Evolutionary conservation across 1,139 yeast genomes (phyloP).

Genomic region (Petasospora rhodanensis): DNA sequence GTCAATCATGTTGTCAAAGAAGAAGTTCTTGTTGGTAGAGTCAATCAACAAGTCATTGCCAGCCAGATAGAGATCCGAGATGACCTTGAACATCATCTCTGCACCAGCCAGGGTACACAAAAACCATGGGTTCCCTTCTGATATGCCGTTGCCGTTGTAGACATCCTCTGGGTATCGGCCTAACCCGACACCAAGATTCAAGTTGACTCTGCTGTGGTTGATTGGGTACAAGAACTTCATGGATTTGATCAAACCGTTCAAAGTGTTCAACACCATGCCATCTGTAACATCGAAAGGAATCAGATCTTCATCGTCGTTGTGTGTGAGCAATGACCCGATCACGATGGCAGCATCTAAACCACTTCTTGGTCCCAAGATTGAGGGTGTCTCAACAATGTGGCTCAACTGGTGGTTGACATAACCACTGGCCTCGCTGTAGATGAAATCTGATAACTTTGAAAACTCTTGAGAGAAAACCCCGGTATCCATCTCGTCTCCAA

Average conservation of each 20-base stretch:
- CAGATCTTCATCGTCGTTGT: constrained; percentile 39
- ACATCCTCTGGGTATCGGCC: constrained; percentile 95
- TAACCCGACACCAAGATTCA: constrained; percentile 59
- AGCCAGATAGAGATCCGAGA: constrained; percentile 30
- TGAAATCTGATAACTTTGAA: constrained; percentile 22
- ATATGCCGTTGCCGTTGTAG: constrained; percentile 71
- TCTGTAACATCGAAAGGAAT: constrained; percentile 61
- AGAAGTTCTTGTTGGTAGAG: constrained; percentile 22
- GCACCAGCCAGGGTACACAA: constrained; percentile 80
- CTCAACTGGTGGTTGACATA: constrained; percentile 41
- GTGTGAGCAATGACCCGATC: constrained; percentile 63
- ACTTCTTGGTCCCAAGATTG: constrained; percentile 42
- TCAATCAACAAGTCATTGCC: constrained; percentile 32
- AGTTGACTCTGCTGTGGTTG: constrained; percentile 46
- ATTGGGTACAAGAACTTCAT: constrained; percentile 76
- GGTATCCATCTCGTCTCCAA: constrained; percentile 31
- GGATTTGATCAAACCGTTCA: constrained; percentile 53
- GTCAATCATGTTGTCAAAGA: constrained; percentile 26
- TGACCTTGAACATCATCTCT: constrained; percentile 35
- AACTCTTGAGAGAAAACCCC: constrained; percentile 12
- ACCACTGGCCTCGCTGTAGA: constrained; percentile 39
- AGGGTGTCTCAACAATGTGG: constrained; percentile 69
- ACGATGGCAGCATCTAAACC: constrained; percentile 82
- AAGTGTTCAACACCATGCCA: constrained; percentile 51
- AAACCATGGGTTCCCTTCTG: constrained; percentile 95